Evolutionary conservation across 1,139 yeast species (phyloP).

Genomic region (Protomyces lactucae-debilis): DNA sequence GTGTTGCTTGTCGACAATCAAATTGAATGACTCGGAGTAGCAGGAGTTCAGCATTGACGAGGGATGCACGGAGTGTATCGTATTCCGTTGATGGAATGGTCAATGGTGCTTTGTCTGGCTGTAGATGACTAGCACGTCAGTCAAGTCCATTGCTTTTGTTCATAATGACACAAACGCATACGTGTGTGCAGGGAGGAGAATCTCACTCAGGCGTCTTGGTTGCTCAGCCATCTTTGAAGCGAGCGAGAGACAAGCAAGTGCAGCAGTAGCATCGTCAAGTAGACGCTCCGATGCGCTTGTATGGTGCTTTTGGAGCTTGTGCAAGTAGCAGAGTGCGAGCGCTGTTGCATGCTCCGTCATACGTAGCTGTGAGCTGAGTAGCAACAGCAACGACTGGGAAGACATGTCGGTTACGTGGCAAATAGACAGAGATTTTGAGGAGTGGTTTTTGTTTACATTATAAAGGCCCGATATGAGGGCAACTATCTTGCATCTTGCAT

Average conservation of each 20-base stretch:
- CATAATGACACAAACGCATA: background rate
- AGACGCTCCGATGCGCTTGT: background rate
- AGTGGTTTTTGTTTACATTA: background rate
- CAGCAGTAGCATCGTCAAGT: slow-evolving; percentile 24
- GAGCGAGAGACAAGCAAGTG: slow-evolving; percentile 29
- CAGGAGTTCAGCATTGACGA: slow-evolving; percentile 31
- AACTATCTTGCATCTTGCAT: too few species aligned
- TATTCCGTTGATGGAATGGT: slow-evolving; percentile 31
- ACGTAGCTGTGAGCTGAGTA: slow-evolving; percentile 8
- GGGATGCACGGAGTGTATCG: slow-evolving; percentile 32
- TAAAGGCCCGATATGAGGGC: background rate
- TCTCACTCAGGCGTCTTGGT: slow-evolving; percentile 32
- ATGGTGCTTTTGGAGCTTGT: slow-evolving; percentile 8
- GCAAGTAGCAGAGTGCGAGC: slow-evolving; percentile 23
- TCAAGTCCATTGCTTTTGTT: background rate
- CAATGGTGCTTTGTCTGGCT: slow-evolving; percentile 26
- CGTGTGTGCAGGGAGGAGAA: slow-evolving; percentile 32
- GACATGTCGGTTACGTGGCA: background rate
- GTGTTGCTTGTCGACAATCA: slow-evolving; percentile 22
- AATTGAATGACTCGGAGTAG: slow-evolving; percentile 30
- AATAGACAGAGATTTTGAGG: background rate
- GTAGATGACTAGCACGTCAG: slow-evolving; percentile 23
- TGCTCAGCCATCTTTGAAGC: slow-evolving; percentile 32
- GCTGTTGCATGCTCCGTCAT: slow-evolving; percentile 22
- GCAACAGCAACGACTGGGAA: background rate